Evolutionary conservation across 2,329 filamentous ascomycete species (phyloP).

Genomic region (Neoarthrinium moseri): DNA sequence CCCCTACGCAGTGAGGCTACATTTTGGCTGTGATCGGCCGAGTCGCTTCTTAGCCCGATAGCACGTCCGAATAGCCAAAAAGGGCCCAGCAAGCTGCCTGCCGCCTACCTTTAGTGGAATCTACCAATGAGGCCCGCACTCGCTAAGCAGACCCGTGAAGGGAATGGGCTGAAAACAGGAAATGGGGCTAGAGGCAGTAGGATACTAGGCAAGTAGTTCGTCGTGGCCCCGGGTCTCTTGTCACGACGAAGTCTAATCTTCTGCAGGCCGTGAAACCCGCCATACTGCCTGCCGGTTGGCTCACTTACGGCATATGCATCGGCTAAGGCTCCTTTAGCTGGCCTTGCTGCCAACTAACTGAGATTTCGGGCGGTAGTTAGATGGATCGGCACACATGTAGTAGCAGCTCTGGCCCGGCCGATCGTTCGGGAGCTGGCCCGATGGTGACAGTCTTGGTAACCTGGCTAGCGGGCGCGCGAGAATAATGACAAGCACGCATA

Average conservation of each 20-base stretch:
- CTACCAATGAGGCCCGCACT: not conserved
- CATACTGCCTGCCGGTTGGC: not conserved
- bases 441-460: too few species aligned
- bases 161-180: slow-evolving; percentile 2
- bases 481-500: too few species aligned
- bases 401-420: slow-evolving; percentile 1
- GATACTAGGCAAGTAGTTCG: not conserved
- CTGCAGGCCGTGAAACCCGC: too few species aligned
- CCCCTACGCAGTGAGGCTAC: not conserved
- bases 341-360: not conserved
- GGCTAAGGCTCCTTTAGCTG: not conserved
- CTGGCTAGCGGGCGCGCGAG: too few species aligned
- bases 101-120: not conserved
- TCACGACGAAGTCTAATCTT: not conserved
- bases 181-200: slow-evolving; percentile 2
- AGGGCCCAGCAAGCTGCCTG: not conserved
- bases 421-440: slow-evolving; percentile 1
- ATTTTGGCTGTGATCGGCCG: slow-evolving; percentile 8
- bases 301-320: not conserved
- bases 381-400: not conserved
- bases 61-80: not conserved
- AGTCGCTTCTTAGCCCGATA: slow-evolving; percentile 9
- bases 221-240: not conserved
- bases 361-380: not conserved
- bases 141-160: slow-evolving; percentile 3